Base-by-base conservation (phyloP, 129 eudicot genomes). In the Chrysanthemum lavandulifolium region DNA sequence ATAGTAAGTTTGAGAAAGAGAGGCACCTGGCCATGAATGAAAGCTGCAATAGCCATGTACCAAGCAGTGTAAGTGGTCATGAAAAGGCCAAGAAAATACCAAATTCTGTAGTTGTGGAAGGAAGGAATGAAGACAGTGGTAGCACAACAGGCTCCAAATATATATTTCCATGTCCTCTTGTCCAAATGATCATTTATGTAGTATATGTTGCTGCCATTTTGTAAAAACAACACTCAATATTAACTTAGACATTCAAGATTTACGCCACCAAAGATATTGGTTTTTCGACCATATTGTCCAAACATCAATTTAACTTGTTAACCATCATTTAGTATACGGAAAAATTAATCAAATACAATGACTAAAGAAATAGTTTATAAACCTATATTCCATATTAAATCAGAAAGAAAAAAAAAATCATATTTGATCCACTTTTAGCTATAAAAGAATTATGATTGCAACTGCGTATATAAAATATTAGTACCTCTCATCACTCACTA, bases 51-150 rank as follows among this genome's bases (percentile, higher is more conserved):
- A 61, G 98, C 83, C 81, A 94, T 58, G 75, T 94, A 94, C 98
- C 98, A 94, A 43, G 98, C 98, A 13, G 98, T 90, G 74, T 90
- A 94, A 68, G 98, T 94, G 73, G 98, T 94, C 98, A 94, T 94
- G 2, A 89, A 91, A 73, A 94, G 98, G 48, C 98, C 98, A 14
- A 94, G 82, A 79, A 94, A 94, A 1, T 97, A 90, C 98, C 98
- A 94, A 57, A 94, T 87, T 68, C 98, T 73, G 71, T 94, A 94
- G 89, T 94, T 94, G 77, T 94, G 98, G 74, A 94, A 94, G 8
- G 98, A 94, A 18, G 98, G 98, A 62, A 93, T 87, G 86, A 93
- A 93, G 51, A 93, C 98, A 1, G 98, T 89, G 2, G 98, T 93
- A 5, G 98, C 98, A 73, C 98, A 94, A 73, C 98, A 94, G 49